A percentile compares a stretch with the other conserved stretches of the same genome.
Evolutionary conservation across 2,329 filamentous ascomycete genomes (phyloP).

Genomic region (Clathrospora elynae): DNA sequence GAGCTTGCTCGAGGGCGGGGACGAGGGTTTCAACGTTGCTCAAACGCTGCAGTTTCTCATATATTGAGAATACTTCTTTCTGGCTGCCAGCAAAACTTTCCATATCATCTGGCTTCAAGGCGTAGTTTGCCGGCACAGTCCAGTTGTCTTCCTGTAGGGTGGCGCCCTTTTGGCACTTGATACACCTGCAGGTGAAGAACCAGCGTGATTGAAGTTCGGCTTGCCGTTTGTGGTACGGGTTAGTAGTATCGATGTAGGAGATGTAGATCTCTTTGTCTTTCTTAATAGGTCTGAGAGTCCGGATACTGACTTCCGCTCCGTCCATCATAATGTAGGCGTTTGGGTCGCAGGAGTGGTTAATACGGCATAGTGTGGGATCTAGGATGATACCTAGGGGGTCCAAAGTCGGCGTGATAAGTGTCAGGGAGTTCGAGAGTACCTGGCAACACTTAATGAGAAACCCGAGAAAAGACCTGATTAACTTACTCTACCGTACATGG

Average conservation of each 20-base stretch:
- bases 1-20: conserved; percentile 45
- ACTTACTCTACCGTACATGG: conserved; percentile 54
- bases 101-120: conserved; percentile 11
- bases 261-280: conserved; percentile 64
- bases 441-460: neutral
- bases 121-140: conserved; percentile 38
- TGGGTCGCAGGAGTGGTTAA: conserved; percentile 68
- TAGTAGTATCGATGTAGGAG: conserved; percentile 65
- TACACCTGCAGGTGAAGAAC: conserved; percentile 64
- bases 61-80: conserved; percentile 32
- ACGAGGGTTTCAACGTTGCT: conserved; percentile 39
- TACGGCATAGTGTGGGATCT: conserved; percentile 59
- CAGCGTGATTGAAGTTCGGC: conserved; percentile 60
- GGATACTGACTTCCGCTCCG: conserved; percentile 56
- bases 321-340: conserved; percentile 65
- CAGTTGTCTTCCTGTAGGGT: conserved; percentile 51
- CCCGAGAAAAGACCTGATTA: conserved; percentile 26
- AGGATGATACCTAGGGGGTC: conserved; percentile 65
- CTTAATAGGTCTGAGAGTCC: conserved; percentile 59
- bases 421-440: conserved; percentile 59
- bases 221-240: conserved; percentile 57
- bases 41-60: conserved; percentile 30
- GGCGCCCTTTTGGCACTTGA: conserved; percentile 53
- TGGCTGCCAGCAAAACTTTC: conserved; percentile 33
- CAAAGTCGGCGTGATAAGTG: conserved; percentile 60